A percentile compares a stretch with the other conserved stretches of the same genome.
These are phyloP conservation scores for Phytophthora crassamura DNA, from an alignment of 352 stramenopile genomes.

Conservation along the genomic window DNA sequence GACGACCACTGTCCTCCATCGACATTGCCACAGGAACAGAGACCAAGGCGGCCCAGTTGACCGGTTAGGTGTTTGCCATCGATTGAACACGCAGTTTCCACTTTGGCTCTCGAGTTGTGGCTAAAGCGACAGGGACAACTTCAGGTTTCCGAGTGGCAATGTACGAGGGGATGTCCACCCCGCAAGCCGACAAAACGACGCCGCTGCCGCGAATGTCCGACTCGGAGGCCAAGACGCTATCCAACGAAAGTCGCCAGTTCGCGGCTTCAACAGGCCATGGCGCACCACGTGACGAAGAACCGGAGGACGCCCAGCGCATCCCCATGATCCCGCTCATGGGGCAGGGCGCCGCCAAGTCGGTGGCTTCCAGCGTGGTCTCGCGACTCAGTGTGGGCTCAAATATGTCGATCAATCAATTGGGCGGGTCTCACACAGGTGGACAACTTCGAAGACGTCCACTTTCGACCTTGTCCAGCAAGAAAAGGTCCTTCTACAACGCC, in stretches of 20 bases:
- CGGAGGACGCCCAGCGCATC: conserved; percentile 39
- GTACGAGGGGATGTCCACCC: conserved; percentile 46
- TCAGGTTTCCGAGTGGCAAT: conserved; percentile 19
- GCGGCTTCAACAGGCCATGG: conserved; percentile 33
- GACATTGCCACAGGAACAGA: background rate
- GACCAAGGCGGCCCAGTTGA: background rate
- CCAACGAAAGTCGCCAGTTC: conserved; percentile 19
- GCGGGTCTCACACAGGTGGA: conserved; percentile 13
- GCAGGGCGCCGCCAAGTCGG: conserved; percentile 33
- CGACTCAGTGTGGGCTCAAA: conserved; percentile 34
- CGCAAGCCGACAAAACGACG: conserved; percentile 28
- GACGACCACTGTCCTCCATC: no score
- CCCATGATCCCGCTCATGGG: conserved; percentile 39
- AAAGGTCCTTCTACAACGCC: conserved; percentile 60
- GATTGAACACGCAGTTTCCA: background rate
- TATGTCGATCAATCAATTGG: conserved; percentile 34
- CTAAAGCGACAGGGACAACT: conserved; percentile 27
- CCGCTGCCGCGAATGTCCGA: conserved; percentile 37
- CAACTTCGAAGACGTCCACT: conserved; percentile 32
- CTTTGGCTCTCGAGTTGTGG: conserved; percentile 1
- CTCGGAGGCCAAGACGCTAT: conserved; percentile 31
- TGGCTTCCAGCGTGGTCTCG: conserved; percentile 26
- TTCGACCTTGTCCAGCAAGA: conserved; percentile 47
- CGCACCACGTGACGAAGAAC: conserved; percentile 33
- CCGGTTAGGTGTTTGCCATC: background rate